phyloP scores from a whole-genome alignment of 208 protist species.

The Trichomonas tenax region DNA sequence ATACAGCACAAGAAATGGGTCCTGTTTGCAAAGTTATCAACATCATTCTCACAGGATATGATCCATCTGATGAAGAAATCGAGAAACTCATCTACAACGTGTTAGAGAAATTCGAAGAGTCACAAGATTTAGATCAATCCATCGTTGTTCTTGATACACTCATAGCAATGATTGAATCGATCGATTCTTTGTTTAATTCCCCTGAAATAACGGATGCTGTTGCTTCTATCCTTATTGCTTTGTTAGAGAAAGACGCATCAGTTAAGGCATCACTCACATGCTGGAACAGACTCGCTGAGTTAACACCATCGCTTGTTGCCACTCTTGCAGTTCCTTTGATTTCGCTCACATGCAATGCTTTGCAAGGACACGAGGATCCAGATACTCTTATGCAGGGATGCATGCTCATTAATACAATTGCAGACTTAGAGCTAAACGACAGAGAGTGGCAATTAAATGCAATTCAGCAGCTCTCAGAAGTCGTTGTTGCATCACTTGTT shows the following conservation, averaged over 20 bases:
- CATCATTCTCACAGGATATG: neutral
- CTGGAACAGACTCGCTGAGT: neutral
- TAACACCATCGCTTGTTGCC: neutral
- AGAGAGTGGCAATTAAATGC: neutral
- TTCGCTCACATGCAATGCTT: neutral
- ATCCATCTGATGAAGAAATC: neutral
- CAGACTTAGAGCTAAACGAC: neutral
- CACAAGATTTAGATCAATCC: neutral
- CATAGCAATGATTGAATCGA: neutral
- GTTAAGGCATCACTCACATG: neutral
- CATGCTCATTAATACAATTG: neutral
- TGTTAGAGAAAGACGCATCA: neutral
- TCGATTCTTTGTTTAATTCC: neutral
- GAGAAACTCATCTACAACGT: neutral
- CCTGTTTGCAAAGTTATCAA: neutral
- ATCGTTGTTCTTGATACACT: neutral
- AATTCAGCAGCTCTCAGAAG: neutral
- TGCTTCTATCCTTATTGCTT: neutral
- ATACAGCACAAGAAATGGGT: neutral
- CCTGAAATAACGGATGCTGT: neutral
- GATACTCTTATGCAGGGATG: neutral
- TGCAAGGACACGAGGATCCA: neutral
- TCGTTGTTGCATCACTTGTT: neutral
- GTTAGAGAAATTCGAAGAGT: neutral
- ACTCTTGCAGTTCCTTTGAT: neutral